A percentile compares a stretch with the other conserved stretches of the same genome.
Conservation (phyloP, 1,139 yeast species). For the Arxiozyma telluris region DNA sequence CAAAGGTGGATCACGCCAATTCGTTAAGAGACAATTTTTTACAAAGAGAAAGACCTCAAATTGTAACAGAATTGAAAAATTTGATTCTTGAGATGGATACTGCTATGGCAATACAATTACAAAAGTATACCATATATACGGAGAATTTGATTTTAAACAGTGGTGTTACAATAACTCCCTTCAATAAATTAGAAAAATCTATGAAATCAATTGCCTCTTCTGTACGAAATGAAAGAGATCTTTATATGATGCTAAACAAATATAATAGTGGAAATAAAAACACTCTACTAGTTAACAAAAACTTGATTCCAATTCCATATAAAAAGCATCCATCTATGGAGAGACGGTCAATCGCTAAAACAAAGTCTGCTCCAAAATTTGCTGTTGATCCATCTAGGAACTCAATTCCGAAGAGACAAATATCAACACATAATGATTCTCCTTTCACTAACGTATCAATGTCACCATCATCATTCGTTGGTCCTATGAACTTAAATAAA, state of each 20-base stretch:
- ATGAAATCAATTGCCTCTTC: slow-evolving; percentile 70
- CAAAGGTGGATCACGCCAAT: slow-evolving; percentile 64
- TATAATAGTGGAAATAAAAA: slow-evolving; percentile 36
- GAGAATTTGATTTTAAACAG: slow-evolving; percentile 77
- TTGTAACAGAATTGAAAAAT: slow-evolving; percentile 63
- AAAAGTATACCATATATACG: slow-evolving; percentile 78
- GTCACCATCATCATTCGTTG: slow-evolving; percentile 6
- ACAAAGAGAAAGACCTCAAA: slow-evolving; percentile 66
- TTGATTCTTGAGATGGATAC: slow-evolving; percentile 78
- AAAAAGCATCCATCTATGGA: slow-evolving; percentile 64
- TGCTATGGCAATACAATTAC: slow-evolving; percentile 79
- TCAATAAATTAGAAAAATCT: slow-evolving; percentile 43
- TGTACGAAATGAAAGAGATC: slow-evolving; percentile 74
- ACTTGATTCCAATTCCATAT: slow-evolving; percentile 61
- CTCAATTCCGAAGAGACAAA: slow-evolving; percentile 26
- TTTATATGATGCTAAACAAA: slow-evolving; percentile 57
- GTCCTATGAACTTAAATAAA: background rate
- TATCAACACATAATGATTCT: slow-evolving; percentile 28
- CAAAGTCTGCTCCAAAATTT: slow-evolving; percentile 15
- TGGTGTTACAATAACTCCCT: slow-evolving; percentile 75
- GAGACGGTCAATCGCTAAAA: slow-evolving; percentile 13
- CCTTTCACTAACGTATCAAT: slow-evolving; percentile 17
- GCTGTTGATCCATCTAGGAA: slow-evolving; percentile 28
- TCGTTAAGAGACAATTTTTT: slow-evolving; percentile 66
- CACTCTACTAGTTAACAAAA: slow-evolving; percentile 27